These are phyloP conservation scores for Chenopodium formosanum DNA, from an alignment of 148 eudicot genomes.

Conservation along the genomic window DNA sequence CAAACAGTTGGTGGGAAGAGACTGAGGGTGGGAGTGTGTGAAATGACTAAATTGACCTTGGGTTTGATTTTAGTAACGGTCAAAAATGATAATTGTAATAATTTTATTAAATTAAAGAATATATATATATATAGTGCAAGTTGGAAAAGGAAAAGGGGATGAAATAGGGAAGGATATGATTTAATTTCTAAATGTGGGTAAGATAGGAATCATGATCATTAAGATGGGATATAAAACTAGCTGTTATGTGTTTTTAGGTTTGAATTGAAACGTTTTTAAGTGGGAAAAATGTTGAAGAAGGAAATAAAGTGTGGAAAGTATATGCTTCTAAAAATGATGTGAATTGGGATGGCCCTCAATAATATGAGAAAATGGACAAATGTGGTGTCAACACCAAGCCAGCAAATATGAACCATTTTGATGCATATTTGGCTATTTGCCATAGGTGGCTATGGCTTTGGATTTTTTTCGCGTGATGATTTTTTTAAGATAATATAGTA, in stretches of 20 bases:
- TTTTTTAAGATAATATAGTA: too few species aligned
- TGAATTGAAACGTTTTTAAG: background rate
- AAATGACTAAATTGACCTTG: conserved; percentile 10
- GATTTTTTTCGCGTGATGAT: background rate
- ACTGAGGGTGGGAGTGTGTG: background rate
- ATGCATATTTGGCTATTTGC: background rate
- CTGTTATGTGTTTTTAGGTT: conserved; percentile 10
- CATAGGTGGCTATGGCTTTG: background rate
- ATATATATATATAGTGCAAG: background rate
- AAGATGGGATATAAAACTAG: conserved; percentile 9
- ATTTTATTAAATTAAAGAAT: background rate
- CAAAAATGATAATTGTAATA: background rate
- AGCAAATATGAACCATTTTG: conserved; percentile 14
- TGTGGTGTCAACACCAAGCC: conserved; percentile 27
- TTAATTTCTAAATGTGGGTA: background rate
- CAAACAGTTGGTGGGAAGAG: too few species aligned
- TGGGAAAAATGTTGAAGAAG: background rate
- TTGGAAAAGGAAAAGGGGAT: background rate
- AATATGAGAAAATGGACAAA: conserved; percentile 20
- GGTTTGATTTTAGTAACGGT: conserved; percentile 12
- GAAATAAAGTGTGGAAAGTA: background rate
- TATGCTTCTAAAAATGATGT: background rate
- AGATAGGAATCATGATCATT: background rate
- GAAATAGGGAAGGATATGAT: too few species aligned
- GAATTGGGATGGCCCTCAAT: background rate